Evolutionary conservation across 208 protist species (phyloP), one percentile per base, ranked within the genome.

Genomic region (Strigomonas galati): DNA sequence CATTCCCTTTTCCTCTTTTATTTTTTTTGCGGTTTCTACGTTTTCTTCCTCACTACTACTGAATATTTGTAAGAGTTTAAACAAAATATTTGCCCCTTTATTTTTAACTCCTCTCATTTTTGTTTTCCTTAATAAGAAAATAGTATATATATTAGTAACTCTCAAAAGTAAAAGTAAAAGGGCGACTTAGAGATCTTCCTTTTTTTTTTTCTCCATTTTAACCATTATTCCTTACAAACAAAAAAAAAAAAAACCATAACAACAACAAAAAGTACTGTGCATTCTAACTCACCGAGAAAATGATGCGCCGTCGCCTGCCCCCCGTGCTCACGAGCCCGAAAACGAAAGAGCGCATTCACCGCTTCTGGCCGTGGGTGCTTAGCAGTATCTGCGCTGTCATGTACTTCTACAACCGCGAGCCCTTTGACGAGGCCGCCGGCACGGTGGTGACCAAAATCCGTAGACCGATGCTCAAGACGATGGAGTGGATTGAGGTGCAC

Each of bases 401-500:
- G 61, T 96, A 96, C 74, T 79, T 87, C 23, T 87, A 75, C 78
- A 92, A 96, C 65, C 82, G 84, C 32, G 91, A 93, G 66, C 91
- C 91, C 1, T 92, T 96, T 62, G 91, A 96, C 17, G 91, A 96
- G 57, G 83, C 85, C 23, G 84, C 85, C 1, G 80, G 75, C 21
- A 78, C 87, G 24, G 80, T 92, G 15, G 79, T 87, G 12, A 91
- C 84, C 4, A 85, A 79, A 48, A 87, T 96, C 48, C 85, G 91
- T 48, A 80, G 81, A 43, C 87, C 91, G 24, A 64, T 96, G 57
- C 76, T 96, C 2, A 75, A 80, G 67, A 90, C 81, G 31, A 93
- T 91, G 83, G 85, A 93, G 78, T 94, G 87, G 88, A 84, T 96
- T 67, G 91, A 96, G 73, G 48, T 92, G 57, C 85, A 90, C 67